Base-by-base conservation (phyloP, 371 early-diverging fungal genomes). In the Vittaforma corneae region DNA sequence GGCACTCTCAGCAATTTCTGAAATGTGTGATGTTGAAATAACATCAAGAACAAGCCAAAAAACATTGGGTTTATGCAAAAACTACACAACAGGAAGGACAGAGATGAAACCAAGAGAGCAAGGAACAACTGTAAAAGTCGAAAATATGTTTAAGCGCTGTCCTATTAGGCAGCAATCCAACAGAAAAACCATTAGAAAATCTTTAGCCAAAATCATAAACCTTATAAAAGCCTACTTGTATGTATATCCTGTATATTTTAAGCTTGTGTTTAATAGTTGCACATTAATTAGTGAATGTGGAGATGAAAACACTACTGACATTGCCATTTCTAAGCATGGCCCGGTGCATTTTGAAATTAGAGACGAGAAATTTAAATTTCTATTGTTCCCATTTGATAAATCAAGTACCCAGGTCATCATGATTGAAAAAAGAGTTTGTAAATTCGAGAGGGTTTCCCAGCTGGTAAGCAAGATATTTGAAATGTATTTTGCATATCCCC, bases 41-140 rank as follows among this genome's bases (percentile, higher is more conserved):
- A 57, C 32, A 35, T 6, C 56, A 11, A 6, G 32, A 14, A 44
- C 18, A 11, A 16, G 6, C 16, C 48, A 24, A 18, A 2, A 51
- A 4, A 9, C 26, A 26, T 32, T 47, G 40, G 68, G 34, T 5
- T 26, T 42, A 18, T 28, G 30, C 6, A 73, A 58, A 42, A 40
- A 38, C 28, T 54, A 68, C 40, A 53, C 16, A 5, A 59, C 69
- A 0, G 46, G 46, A 2, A 29, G 37, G 2, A 28, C 47, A 28
- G 40, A 32, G 0, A 33, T 2, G 2, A 50, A 37, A 28, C 80
- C 87, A 2, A 78, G 87, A 33, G 61, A 79, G 77, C 62, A 46
- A 65, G 97, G 97, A 1, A 92, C 93, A 1, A 90, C 89, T 0
- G 82, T 93, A 1, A 78, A 77, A 22, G 67, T 95, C 34, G 64